Evolutionary conservation across 371 early-diverging fungal species (phyloP).

Genomic region (Zychaea mexicana): DNA sequence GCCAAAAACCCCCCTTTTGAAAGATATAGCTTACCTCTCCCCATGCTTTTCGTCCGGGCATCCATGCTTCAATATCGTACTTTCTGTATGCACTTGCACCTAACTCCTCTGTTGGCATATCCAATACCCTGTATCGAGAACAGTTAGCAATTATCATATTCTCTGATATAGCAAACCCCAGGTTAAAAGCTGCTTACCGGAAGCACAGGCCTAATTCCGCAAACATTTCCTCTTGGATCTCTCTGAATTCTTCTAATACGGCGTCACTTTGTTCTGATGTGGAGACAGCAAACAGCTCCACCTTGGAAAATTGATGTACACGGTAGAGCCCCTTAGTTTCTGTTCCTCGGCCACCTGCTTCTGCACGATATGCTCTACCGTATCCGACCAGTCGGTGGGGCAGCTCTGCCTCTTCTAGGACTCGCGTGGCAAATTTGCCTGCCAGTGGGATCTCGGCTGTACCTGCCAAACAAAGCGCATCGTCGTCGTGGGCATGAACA

Average conservation of each 20-base stretch:
- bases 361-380: conserved; percentile 88
- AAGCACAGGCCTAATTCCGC: conserved; percentile 80
- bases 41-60: conserved; percentile 89
- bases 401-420: conserved; percentile 54
- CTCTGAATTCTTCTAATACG: conserved; percentile 71
- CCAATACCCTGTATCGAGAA: conserved; percentile 60
- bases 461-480: conserved; percentile 74
- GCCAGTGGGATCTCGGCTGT: conserved; percentile 95
- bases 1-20: too few species aligned
- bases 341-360: conserved; percentile 86
- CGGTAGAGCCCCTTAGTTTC: conserved; percentile 90
- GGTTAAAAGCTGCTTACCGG: conserved; percentile 53
- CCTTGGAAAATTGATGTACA: conserved; percentile 94
- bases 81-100: conserved; percentile 93
- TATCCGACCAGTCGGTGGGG: conserved; percentile 80
- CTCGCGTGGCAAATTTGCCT: conserved; percentile 72
- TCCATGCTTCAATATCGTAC: conserved; percentile 95
- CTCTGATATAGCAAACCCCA: too few species aligned
- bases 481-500: conserved; percentile 42
- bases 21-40: conserved; percentile 69
- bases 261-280: conserved; percentile 66
- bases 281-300: conserved; percentile 86
- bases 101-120: conserved; percentile 94
- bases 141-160: background rate
- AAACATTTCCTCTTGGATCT: conserved; percentile 79